Evolutionary conservation across 2,329 filamentous ascomycete genomes (phyloP), one percentile per base, ranked within the genome.

Genomic region (Cytospora piceae): DNA sequence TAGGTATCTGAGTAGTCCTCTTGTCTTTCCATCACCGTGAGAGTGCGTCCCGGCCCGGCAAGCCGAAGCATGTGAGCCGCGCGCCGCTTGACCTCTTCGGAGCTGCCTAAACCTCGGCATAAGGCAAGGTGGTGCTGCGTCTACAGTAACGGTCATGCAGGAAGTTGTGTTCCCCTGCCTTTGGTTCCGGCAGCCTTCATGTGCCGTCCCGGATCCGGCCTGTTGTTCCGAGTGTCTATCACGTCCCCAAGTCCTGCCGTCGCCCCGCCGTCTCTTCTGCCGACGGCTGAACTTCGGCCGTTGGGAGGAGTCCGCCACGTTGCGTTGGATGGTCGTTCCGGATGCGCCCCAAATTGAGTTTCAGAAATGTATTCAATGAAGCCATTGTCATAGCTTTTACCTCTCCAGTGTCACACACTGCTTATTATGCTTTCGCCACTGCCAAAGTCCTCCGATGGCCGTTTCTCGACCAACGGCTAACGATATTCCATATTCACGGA

Each of bases 101-200:
- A 46, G 42, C 32, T 58, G 65, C 65, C 62, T 67, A 67, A 67
- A 67, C 65, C 53, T 67, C 65, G 65, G 65, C 32, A 67, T 34
- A 39, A 37, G 15, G 6, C 29, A 27, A 37, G 29, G 1, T 39
- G 29, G 24, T 4, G 1, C 32, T 57, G 54, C 1, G 24, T 17
- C 32, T 39, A 34, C 54, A 57, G 54, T 56, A n/a, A 6, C 8
- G 32, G 32, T 11, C 32, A 34, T 34, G 32, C 32, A 34, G 31
- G n/a, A 42, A 42, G 62, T 34, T 42, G 56, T 49, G 3, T 4
- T 14, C 52, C 52, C 52, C 52, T 20, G 14, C 11, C 9, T 20
- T 22, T 17, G 34, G 15, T 27, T 27, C 24, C 63, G 58, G 63
- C 42, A 37, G 53, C n/a, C 52, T 46, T 57, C 22, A 42, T 55